Base-by-base conservation (phyloP, 2,329 filamentous ascomycete genomes). In the Cladorrhinum sp. region DNA sequence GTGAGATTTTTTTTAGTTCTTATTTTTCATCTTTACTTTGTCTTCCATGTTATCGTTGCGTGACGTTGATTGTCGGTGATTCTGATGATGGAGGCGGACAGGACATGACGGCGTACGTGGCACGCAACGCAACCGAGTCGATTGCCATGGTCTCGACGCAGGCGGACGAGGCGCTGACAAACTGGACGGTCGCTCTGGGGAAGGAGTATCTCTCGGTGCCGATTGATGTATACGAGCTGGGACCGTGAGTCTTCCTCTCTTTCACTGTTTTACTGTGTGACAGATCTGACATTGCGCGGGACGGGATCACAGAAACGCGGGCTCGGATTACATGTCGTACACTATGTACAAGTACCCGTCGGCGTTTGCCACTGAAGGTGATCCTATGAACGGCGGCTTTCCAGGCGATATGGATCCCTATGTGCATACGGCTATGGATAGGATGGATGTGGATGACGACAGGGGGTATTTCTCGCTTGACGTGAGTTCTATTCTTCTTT, bases 301-400 rank as follows among this genome's bases (percentile, higher is more conserved):
- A n/a, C 10, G 25, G 25, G 25, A 24, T 52, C 18, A 16, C 49
- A 74, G 72, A 3, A 67, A 68, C 36, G 75, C 74, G 10, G 75
- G 75, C 1, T 77, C 75, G 16, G 75, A 77, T 54, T 77, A 77
- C 66, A 75, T 76, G 75, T 75, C 74, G 0, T 77, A 69, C 59
- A 76, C 75, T 1, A 65, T 73, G 65, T 64, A 72, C n/a, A 72
- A 72, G n/a, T 77, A 72, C 62, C 75, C 75, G 1, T 68, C 75
- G 1, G 67, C 74, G 0, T 77, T 77, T 56, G 75, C 75, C 1
- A 69, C 70, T 0, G 75, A 77, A 63, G 75, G 75, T 8, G 70
- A 77, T 62, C 75, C 74, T 1, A 64, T 71, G 1, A 63, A 65
- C 9, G 68, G 67, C n/a, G 66, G 65, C 1, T 69, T 71, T 55